Evolutionary conservation across 2,329 filamentous ascomycete genomes (phyloP), one percentile per base, ranked within the genome.

Genomic region (Exophiala aquamarina): DNA sequence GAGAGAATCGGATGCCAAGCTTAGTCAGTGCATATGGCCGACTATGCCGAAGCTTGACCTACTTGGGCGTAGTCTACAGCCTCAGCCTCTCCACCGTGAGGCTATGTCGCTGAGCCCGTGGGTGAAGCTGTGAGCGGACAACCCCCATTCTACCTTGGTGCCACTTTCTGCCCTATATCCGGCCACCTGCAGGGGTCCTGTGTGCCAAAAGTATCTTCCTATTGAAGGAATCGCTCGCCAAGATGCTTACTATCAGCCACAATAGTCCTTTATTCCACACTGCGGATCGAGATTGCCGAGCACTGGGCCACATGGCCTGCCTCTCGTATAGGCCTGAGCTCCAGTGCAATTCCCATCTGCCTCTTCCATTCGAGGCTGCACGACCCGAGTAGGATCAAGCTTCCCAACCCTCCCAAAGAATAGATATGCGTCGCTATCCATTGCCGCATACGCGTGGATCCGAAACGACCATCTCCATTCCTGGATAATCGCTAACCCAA

Each of bases 261-360:
- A 18, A 9, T 14, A 23, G 11, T 15, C 33, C 20, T 28, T 31
- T 13, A 6, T 39, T 43, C 18, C 14, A 26, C 10, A 14, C 23
- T 36, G 36, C 39, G 46, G 23, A 45, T 28, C 26, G 44, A 37
- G 51, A 54, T 54, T 47, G 43, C 44, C 51, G 51, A 50, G 8
- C 23, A 31, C 26, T 26, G 23, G 11, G 11, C 23, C 40, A 50
- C 36, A 44, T 54, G 26, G 29, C 34, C 32, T n/a, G 13, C 13
- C 9, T 32, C 13, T 38, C 14, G 26, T 15, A 28, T 36, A 11
- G 23, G 14, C 21, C 20, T 17, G 19, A 21, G 33, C 21, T 44
- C 44, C 44, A 50, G 23, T 34, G 33, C 23, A n/a, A n/a, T n/a
- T n/a, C n/a, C n/a, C n/a, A 50, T 17, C 17, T 14, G 26, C 20